Evolutionary conservation across 2,329 filamentous ascomycete species (phyloP).

Genomic region (Fusarium cicatricum): DNA sequence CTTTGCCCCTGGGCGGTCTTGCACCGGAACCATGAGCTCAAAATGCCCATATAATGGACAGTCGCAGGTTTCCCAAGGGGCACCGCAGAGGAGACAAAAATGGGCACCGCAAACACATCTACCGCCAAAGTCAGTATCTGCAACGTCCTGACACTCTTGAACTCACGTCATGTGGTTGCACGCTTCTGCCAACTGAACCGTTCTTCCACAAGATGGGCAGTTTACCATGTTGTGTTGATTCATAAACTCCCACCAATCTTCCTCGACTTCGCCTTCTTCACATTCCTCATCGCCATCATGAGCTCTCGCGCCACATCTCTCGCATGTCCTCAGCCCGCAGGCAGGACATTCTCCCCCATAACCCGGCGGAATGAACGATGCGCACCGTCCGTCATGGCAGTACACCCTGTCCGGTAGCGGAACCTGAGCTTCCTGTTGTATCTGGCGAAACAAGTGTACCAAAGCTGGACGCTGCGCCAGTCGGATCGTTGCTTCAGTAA

Average conservation of each 20-base stretch:
- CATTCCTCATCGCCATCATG: conserved; percentile 22
- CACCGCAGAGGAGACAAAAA: conserved; percentile 61
- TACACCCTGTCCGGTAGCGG: conserved; percentile 26
- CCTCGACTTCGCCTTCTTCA: conserved; percentile 10
- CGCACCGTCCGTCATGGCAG: conserved; percentile 34
- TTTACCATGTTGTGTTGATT: conserved; percentile 33
- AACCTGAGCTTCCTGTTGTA: conserved; percentile 18
- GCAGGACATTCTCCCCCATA: conserved; percentile 12
- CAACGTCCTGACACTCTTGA: neutral
- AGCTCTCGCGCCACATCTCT: conserved; percentile 4
- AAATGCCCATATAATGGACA: conserved; percentile 40
- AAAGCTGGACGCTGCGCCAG: conserved; percentile 24
- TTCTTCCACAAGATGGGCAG: conserved; percentile 35
- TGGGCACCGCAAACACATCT: conserved; percentile 54
- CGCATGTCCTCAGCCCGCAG: conserved; percentile 26
- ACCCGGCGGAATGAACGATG: conserved; percentile 30
- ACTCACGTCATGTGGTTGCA: conserved; percentile 40
- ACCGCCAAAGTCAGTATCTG: neutral
- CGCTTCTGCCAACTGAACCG: conserved; percentile 30
- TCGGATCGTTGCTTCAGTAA: conserved; percentile 22
- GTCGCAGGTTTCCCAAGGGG: conserved; percentile 49
- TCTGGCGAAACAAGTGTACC: conserved; percentile 32
- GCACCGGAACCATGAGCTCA: conserved; percentile 17
- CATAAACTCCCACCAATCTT: conserved; percentile 40
- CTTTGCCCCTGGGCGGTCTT: conserved; percentile 25